phyloP scores from a whole-genome alignment of 441 rosid genomes.

The Gossypium lobatum region DNA sequence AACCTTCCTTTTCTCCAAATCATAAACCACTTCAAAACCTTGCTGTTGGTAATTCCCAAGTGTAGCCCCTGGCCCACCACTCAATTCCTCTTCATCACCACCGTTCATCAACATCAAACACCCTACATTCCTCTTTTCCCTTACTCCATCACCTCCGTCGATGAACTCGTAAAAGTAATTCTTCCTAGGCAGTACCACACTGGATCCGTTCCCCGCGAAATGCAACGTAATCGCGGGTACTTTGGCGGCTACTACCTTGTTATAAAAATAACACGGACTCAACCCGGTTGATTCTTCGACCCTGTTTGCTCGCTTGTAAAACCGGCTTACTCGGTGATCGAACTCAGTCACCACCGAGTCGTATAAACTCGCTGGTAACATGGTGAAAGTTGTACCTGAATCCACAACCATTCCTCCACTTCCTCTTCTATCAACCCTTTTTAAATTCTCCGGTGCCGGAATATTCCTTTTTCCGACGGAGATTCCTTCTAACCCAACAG shows the following conservation, averaged over 20 bases:
- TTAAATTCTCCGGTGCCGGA: constrained; percentile 55
- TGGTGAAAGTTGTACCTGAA: constrained; percentile 90
- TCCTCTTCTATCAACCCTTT: constrained; percentile 44
- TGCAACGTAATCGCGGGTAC: constrained; percentile 52
- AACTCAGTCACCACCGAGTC: constrained; percentile 56
- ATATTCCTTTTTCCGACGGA: constrained; percentile 62
- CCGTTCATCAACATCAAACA: constrained; percentile 93
- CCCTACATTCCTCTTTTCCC: constrained; percentile 54
- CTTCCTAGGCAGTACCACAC: constrained; percentile 64
- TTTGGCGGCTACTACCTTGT: constrained; percentile 21
- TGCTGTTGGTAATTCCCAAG: constrained; percentile 92
- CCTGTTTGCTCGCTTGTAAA: constrained; percentile 47
- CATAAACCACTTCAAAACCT: constrained; percentile 93
- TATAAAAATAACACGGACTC: constrained; percentile 70
- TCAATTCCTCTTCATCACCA: constrained; percentile 69
- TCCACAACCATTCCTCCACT: constrained; percentile 90
- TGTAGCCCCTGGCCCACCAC: constrained; percentile 76
- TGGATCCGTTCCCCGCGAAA: constrained; percentile 63
- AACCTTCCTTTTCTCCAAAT: constrained; percentile 58
- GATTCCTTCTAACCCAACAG: constrained; percentile 71
- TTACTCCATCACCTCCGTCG: constrained; percentile 49
- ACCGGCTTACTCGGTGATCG: constrained; percentile 47
- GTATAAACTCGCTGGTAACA: constrained; percentile 69
- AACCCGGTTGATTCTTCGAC: constrained; percentile 65
- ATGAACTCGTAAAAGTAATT: constrained; percentile 71